Evolutionary conservation across 2,329 filamentous ascomycete genomes (phyloP), one percentile per base, ranked within the genome.

Genomic region (Phoma herbarum): DNA sequence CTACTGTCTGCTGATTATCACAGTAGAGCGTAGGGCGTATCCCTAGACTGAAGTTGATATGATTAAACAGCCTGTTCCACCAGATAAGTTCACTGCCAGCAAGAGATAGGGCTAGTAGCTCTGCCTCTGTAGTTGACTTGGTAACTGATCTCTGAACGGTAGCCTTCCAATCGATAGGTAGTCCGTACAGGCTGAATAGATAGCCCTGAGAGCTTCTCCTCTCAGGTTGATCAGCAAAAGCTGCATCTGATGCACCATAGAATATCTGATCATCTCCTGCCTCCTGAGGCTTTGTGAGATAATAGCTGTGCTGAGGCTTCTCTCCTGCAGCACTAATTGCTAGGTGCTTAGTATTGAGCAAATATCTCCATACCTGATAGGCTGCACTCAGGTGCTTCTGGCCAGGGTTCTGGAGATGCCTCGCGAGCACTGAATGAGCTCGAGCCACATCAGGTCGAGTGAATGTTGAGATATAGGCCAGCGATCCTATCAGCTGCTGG

Each of bases 401-500:
- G 5, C 26, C 26, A 28, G 26, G 26, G 26, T 28, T 28, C 26
- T 28, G 26, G 5, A 14, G 68, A 50, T 57, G 57, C 22, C 44
- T 23, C 11, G 60, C 48, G 11, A 66, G 46, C 12, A 54, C 59
- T 20, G 29, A 45, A 42, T 60, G 45, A 12, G 62, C 52, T 25
- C 42, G 28, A 4, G 62, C 48, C 14, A 69, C 50, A 31, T 69
- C 57, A 48, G 61, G 60, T 8, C 62, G 12, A 1, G 60, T 66
- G 2, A 48, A 52, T 1, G 46, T 41, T 25, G 57, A 50, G 4
- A 60, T 52, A 39, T 61, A 71, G 12, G 56, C 59, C 16, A 69
- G 45, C 3, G 42, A 63, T 10, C 65, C 60, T 41, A 71, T 52
- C 16, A 59, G 44, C 46, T 64, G 31, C 31, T 69, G 37, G 42